Base-by-base conservation (phyloP, 1,284 basidiomycete species). In the Microbotryomycetes sp. region DNA sequence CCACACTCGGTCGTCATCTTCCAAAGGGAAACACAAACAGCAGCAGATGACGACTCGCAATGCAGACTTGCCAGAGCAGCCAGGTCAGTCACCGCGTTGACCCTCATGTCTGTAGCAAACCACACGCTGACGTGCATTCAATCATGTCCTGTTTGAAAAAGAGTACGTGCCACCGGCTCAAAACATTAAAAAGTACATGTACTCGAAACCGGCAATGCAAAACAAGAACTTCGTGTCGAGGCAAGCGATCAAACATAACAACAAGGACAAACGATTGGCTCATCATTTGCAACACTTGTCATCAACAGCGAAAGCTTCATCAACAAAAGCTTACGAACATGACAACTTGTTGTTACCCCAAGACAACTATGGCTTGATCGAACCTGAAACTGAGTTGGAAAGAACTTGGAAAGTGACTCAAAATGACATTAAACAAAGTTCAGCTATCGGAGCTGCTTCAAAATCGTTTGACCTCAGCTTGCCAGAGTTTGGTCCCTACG, bases 371-470 rank as follows among this genome's bases (percentile, higher is more conserved):
- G 91, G 91, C 0, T 75, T 80, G 66, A 82, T 94, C 64, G 81
- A 88, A 72, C 80, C 81, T 16, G 89, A 92, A 67, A 81, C 80
- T 2, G 85, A 84, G 59, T 79, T 94, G 77, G 94, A 97, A 73
- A 79, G 84, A 69, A 97, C 94, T 4, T 97, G 92, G 89, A 81
- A 88, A 59, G 81, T 93, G 5, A 82, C 83, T 0, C 94, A 98
- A 77, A 79, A 81, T 9, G 89, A 94, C 69, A 88, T 97, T 66
- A 49, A 59, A 26, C 50, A 63, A 4, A 50, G 28, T 22, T 54
- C 54, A 23, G 59, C 61, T 2, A 60, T 69, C 57, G 87, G 88
- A 65, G 85, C 85, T 3, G 84, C 85, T 2, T 81, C 78, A 59
- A 91, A 92, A 49, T 79, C 87, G 54, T 86, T 84, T 71, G 89